phyloP scores from a whole-genome alignment of 2,329 filamentous ascomycete genomes.

The Berkeleyomyces basicola region DNA sequence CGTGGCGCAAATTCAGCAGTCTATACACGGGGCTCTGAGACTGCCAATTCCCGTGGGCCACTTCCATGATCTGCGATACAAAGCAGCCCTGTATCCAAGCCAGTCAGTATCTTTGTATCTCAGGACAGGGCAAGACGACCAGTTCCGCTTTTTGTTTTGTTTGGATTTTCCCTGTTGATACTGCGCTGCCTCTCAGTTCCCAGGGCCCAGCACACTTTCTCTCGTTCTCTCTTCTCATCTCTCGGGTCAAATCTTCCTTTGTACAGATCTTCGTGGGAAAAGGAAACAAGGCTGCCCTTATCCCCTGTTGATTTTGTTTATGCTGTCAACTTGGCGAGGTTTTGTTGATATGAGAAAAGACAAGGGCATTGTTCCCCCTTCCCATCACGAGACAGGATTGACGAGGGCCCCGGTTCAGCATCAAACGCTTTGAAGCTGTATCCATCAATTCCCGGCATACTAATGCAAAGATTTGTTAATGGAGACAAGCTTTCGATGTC shows the following conservation, averaged over 20 bases:
- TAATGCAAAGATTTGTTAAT: background rate
- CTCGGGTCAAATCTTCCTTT: background rate
- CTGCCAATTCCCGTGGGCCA: background rate
- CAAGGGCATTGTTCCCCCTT: background rate
- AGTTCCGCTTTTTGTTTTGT: background rate
- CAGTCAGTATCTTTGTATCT: background rate
- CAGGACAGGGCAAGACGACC: background rate
- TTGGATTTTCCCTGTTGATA: background rate
- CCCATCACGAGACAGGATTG: background rate
- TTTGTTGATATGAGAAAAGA: background rate
- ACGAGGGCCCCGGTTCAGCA: background rate
- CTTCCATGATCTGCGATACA: background rate
- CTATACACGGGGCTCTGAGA: too few species aligned
- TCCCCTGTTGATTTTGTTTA: background rate
- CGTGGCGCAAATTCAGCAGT: too few species aligned
- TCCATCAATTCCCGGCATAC: background rate
- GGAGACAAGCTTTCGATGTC: background rate
- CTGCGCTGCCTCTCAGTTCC: background rate
- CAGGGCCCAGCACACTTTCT: background rate
- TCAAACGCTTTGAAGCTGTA: background rate
- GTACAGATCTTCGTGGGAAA: background rate
- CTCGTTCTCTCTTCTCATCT: background rate
- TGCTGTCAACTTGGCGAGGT: background rate
- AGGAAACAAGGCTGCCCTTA: background rate
- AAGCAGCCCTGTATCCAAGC: background rate